These are phyloP conservation scores for Metschnikowia shivogae DNA, from an alignment of 805 yeast species.

Conservation along the genomic window DNA sequence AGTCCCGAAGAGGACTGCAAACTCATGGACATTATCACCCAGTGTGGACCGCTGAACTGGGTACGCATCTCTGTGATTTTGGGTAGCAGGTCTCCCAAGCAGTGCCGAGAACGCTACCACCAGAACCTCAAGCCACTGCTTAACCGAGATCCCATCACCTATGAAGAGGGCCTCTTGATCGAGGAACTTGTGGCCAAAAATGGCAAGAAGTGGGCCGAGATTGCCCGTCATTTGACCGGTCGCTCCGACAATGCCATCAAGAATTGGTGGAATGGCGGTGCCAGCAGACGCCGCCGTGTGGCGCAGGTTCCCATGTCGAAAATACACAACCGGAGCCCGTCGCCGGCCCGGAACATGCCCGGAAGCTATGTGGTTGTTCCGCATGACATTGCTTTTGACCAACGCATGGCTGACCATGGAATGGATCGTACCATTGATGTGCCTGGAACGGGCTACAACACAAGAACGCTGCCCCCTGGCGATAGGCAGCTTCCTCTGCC, in stretches of 20 bases:
- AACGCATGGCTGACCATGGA: too few relatives aligned
- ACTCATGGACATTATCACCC: constrained; percentile 61
- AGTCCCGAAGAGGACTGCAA: constrained; percentile 77
- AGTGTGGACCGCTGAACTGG: constrained; percentile 84
- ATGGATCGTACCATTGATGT: too few relatives aligned
- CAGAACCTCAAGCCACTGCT: constrained; percentile 85
- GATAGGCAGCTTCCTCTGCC: neutral
- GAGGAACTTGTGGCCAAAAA: constrained; percentile 73
- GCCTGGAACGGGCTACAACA: neutral
- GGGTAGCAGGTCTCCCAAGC: constrained; percentile 81
- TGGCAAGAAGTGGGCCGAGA: constrained; percentile 94
- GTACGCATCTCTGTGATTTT: constrained; percentile 73
- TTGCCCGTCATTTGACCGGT: constrained; percentile 81
- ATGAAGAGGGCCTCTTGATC: constrained; percentile 77
- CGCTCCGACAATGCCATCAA: constrained; percentile 88
- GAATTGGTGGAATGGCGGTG: constrained; percentile 97
- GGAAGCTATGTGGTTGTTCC: neutral
- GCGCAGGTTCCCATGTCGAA: constrained; percentile 11
- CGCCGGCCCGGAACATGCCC: neutral
- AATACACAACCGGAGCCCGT: neutral
- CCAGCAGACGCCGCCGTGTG: constrained; percentile 69
- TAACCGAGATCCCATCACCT: constrained; percentile 76
- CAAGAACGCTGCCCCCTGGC: neutral
- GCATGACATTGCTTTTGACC: neutral
- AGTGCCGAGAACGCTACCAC: constrained; percentile 87